Evolutionary conservation across 208 protist genomes (phyloP), one percentile per base, ranked within the genome.

Genomic region (Porcisia deanei): DNA sequence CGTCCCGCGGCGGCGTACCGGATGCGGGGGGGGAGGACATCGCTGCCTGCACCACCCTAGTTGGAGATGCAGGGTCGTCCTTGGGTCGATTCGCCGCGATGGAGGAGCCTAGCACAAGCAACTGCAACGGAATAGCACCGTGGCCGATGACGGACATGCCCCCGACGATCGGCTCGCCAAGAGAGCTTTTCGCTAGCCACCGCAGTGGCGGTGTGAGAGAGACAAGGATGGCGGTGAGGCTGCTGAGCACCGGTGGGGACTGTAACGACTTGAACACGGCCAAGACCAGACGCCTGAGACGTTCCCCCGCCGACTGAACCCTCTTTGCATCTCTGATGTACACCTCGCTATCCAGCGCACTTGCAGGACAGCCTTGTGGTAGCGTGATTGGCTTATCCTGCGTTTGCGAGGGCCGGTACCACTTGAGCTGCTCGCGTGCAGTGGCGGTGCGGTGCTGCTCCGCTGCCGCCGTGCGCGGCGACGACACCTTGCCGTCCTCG

Each of bases 161-260:
- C 41, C 86, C 85, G 68, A 95, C 61, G 30, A 93, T 10, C 3
- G 83, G 79, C 61, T 85, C 76, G 34, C 85, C 86, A 1, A 71
- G 41, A 30, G 82, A 77, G 54, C 79, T 80, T 77, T 84, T 67
- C 7, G 85, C 86, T 18, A 91, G 43, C 89, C 89, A 93, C 43
- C 85, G 88, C 67, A 95, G 77, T 58, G 88, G 91, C 8, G 88
- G 88, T 16, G 84, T 81, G 4, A 94, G 82, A 6, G 88, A 87
- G 75, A 95, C 88, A 57, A 84, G n/a, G 25, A 95, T 75, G 67
- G 81, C 86, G 64, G 85, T 64, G 49, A 95, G 45, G 67, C 82
- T 89, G 54, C 70, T 80, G 54, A 80, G 73, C 39, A 95, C 83
- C 3, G 85, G 77, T 14, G 88, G 91, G 8, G 77, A 86, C 71